A percentile compares a stretch with the other conserved stretches of the same genome.
phyloP scores from a whole-genome alignment of 208 protist genomes.

The Angomonas deanei region DNA sequence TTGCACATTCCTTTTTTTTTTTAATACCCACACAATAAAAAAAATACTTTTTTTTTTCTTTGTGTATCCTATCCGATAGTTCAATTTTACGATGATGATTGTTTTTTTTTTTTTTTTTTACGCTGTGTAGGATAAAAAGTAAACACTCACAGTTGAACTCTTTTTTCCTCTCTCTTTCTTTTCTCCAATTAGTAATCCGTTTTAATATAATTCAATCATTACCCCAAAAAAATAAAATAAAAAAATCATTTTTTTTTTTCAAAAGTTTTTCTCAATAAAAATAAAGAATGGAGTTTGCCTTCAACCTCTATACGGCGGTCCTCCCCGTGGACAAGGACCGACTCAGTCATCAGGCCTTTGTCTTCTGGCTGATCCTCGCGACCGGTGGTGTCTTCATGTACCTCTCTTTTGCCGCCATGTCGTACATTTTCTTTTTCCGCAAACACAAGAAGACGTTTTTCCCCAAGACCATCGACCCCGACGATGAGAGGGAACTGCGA shows the following conservation, averaged over 20 bases:
- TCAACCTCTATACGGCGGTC: conserved; percentile 46
- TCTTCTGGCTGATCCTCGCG: conserved; percentile 68
- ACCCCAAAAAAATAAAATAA: background rate
- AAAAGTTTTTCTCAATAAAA: too few species aligned
- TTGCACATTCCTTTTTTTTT: background rate
- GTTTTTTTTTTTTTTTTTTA: too few species aligned
- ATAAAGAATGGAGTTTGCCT: conserved; percentile 49
- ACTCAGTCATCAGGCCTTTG: conserved; percentile 51
- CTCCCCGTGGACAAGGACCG: conserved; percentile 51
- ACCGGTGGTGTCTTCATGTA: conserved; percentile 63
- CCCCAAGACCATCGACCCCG: conserved; percentile 60
- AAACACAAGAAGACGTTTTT: conserved; percentile 51
- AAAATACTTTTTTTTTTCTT: too few species aligned
- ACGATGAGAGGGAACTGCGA: conserved; percentile 31
- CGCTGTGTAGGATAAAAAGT: background rate
- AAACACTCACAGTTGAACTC: background rate
- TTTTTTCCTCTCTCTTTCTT: background rate
- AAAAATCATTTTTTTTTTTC: too few species aligned
- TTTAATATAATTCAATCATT: background rate
- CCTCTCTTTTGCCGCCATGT: conserved; percentile 40
- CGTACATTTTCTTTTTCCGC: conserved; percentile 56
- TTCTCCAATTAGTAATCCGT: too few species aligned
- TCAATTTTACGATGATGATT: too few species aligned
- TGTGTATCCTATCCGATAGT: too few species aligned
- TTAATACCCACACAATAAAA: conserved; percentile 6